Evolutionary conservation across 495 filamentous ascomycete species (phyloP), one percentile per base, ranked within the genome.

Genomic region (Trypethelium eluteriae): DNA sequence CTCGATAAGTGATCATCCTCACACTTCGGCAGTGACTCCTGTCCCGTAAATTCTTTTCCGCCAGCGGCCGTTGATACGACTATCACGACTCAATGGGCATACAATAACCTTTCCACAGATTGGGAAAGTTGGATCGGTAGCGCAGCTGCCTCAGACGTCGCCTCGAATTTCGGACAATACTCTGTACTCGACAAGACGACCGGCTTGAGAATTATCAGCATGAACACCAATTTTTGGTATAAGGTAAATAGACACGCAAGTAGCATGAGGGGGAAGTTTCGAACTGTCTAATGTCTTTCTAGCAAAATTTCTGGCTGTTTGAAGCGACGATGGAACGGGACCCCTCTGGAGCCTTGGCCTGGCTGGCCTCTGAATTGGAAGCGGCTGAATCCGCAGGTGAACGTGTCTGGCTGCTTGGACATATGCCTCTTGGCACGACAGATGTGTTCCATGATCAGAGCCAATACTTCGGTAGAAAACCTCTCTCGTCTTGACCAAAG

Each of bases 151-250:
- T 61, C 75, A 18, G 73, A 72, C 18, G 75, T 75, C 1, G 68
- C 72, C 46, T 62, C 61, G 36, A 70, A 81, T 39, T 81, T 81
- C 46, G 84, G 81, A 32, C 77, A 77, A 2, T 86, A 85, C 66
- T 82, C 82, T 2, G 32, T 36, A 3, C 11, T 59, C 14, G 76
- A 74, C 14, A 71, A 76, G 38, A 74, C 80, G 56, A 75, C 76
- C 10, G 69, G 72, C 61, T 76, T 86, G 2, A 77, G 81, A 16
- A 76, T 86, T 50, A 84, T 86, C 69, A 84, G 82, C 16, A 77
- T 84, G 67, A 86, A 82, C 73, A 85, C 80, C 41, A 80, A 83
- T 67, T 76, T 84, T 70, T 86, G 82, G 76, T 85, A 85, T 70
- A 78, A 57, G n/a, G 47, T 61, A 14, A 56, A 41, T 53, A 53